Conservation (phyloP, 306 rosid species). For the Luffa aegyptiaca region DNA sequence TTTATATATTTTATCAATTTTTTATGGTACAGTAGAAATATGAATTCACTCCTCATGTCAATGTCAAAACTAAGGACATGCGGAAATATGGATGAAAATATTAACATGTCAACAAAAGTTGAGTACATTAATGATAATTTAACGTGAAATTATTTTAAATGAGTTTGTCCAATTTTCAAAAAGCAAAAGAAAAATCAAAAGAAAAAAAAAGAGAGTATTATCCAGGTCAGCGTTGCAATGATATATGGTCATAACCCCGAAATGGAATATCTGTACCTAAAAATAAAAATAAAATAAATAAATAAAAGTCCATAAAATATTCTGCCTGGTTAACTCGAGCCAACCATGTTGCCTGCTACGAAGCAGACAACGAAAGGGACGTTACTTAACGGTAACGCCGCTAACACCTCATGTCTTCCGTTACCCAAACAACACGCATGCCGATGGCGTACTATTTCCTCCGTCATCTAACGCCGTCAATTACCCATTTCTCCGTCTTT, state of each 20-base stretch:
- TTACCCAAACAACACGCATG: slow-evolving; percentile 29
- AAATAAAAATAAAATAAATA: neutral
- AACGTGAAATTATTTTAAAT: neutral
- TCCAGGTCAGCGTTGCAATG: slow-evolving; percentile 10
- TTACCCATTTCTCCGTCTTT: neutral
- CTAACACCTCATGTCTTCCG: slow-evolving; percentile 17
- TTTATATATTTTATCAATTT: too few species aligned
- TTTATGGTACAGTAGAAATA: too few species aligned
- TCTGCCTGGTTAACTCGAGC: slow-evolving; percentile 67
- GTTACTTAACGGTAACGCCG: slow-evolving; percentile 40
- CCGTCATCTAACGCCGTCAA: slow-evolving; percentile 10
- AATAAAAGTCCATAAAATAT: neutral
- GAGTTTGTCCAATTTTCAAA: neutral
- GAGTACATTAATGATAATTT: too few species aligned
- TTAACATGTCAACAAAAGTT: too few species aligned
- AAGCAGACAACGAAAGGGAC: slow-evolving; percentile 71
- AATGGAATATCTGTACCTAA: slow-evolving; percentile 4
- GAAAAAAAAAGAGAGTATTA: neutral
- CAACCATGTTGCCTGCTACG: slow-evolving; percentile 74
- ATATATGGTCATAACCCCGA: slow-evolving; percentile 4
- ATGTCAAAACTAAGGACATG: too few species aligned
- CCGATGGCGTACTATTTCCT: slow-evolving; percentile 13
- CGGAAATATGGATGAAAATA: too few species aligned
- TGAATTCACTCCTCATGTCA: too few species aligned
- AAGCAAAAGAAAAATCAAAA: neutral